Base-by-base conservation (phyloP, 371 early-diverging fungal genomes). In the Mucor sp. region DNA sequence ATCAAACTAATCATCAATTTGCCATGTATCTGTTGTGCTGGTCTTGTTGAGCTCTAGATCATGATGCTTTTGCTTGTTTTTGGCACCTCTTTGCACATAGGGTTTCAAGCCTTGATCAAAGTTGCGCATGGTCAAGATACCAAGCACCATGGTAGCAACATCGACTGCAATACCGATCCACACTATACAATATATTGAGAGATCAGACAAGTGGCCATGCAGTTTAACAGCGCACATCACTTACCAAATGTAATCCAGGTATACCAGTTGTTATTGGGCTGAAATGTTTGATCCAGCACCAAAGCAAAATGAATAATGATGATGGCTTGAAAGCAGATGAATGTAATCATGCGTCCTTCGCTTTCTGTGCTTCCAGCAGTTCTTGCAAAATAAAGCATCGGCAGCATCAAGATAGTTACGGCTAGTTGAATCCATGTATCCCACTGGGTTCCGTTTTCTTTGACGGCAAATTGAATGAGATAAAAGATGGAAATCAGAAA, bases 241-340 rank as follows among this genome's bases (percentile, higher is more conserved):
- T 68, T 77, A 80, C 77, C 77, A 48, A 83, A 67, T 19, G 66
- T 71, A 53, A 80, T 83, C 84, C 80, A 83, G 3, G 79, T 78
- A 63, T 80, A 83, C 83, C 83, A 83, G n/a, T 72, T 74, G 32
- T 83, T 79, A 33, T 70, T 68, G 12, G 80, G 79, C 32, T 74
- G 65, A 41, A 83, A 67, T 2, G 79, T 80, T 53, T 83, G 74
- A 23, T 74, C 60, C 8, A 84, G 59, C 23, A 83, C 74, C 27
- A 83, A 57, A 15, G 59, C 67, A 57, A 74, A 80, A 62, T 80
- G 83, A 19, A 77, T 70, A 30, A 80, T 60, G 30, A 77, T 79
- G 62, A 80, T 63, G 0, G 47, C 70, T 60, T 83, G 72, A 65
- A 83, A 83, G 14, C 66, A 69, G 43, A 80, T 71, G 68, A 80